A percentile compares a stretch with the other conserved stretches of the same genome.
These are phyloP conservation scores for Scenedesmus sp. DNA, from an alignment of 163 green algal genomes.

Conservation along the genomic window DNA sequence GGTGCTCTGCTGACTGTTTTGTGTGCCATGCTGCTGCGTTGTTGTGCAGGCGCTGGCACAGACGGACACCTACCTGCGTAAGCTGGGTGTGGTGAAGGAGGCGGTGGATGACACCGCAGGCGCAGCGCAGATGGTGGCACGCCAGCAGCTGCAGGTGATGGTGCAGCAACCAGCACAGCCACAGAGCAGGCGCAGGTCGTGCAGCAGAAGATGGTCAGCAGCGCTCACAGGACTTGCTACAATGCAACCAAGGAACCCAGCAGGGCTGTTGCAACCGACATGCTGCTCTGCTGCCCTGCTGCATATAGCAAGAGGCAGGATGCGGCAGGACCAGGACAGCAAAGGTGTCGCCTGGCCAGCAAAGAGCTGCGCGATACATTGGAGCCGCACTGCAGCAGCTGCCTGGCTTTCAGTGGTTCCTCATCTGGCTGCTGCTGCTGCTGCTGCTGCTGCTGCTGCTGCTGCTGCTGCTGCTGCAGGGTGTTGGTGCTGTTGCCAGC, in stretches of 20 bases:
- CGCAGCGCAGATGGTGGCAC: conserved; percentile 73
- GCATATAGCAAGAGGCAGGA: too few species aligned
- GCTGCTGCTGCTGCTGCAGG: conserved; percentile 43
- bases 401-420: background rate
- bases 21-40: background rate
- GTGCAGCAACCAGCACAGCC: background rate
- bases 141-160: conserved; percentile 53
- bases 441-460: conserved; percentile 36
- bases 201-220: background rate
- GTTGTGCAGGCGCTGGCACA: conserved; percentile 89
- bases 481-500: conserved; percentile 90
- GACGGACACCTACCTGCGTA: conserved; percentile 89
- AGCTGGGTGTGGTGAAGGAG: conserved; percentile 82
- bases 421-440: conserved; percentile 19
- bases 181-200: background rate
- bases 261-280: too few species aligned
- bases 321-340: background rate
- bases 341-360: too few species aligned
- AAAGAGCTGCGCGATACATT: background rate
- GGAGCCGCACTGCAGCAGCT: background rate
- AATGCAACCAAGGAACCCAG: background rate
- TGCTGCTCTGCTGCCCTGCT: too few species aligned
- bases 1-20: background rate
- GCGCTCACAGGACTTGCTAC: too few species aligned
- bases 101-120: conserved; percentile 96